phyloP scores from a whole-genome alignment of 257 asterid species.

The Scutellaria baicalensis region DNA sequence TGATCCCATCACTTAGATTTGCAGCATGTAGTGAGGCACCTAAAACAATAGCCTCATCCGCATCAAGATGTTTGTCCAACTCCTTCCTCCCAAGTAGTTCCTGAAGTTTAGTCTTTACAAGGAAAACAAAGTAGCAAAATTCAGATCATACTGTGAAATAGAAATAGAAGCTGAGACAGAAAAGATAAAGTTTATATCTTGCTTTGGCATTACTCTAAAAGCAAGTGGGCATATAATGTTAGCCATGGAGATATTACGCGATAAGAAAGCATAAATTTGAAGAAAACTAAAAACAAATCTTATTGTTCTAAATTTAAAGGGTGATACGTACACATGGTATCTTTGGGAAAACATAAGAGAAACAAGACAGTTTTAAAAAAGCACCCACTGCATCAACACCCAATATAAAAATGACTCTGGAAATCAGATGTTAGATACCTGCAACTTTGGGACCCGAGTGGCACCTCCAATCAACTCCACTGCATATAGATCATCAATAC shows the following conservation, averaged over 20 bases:
- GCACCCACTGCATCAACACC: neutral
- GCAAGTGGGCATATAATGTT: neutral
- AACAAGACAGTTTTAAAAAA: neutral
- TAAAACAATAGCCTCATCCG: constrained; percentile 93
- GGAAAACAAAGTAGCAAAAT: neutral
- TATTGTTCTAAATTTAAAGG: neutral
- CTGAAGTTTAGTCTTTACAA: constrained; percentile 83
- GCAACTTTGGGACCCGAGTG: constrained; percentile 97
- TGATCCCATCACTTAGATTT: constrained; percentile 96
- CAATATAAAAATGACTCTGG: neutral
- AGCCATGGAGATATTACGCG: neutral
- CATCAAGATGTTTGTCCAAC: constrained; percentile 90
- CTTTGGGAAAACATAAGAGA: neutral
- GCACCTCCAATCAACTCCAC: constrained; percentile 99
- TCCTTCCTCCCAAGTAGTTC: constrained; percentile 94
- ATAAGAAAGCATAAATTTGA: neutral
- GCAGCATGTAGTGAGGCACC: constrained; percentile 99
- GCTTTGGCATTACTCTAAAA: neutral
- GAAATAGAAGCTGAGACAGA: constrained; percentile 4
- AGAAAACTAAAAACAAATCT: neutral
- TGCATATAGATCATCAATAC: constrained; percentile 68
- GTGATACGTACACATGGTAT: neutral
- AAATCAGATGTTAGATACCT: constrained; percentile 41
- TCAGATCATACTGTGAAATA: constrained; percentile 2
- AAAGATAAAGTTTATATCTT: neutral